phyloP scores from a whole-genome alignment of 441 rosid species.

The Populus trichocarpa region DNA sequence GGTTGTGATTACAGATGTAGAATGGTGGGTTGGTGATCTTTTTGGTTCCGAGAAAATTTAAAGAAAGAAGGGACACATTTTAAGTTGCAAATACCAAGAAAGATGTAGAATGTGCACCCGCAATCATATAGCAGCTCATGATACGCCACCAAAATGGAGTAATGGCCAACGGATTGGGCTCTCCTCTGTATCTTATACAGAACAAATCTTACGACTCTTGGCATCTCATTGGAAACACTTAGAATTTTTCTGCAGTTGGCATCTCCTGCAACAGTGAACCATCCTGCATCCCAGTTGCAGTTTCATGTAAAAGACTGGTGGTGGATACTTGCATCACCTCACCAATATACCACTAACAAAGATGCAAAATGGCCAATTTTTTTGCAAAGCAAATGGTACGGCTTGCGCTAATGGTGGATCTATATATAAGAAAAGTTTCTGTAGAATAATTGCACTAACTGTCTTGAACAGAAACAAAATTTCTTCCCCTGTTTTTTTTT shows the following conservation, averaged over 20 bases:
- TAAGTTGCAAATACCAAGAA: background rate
- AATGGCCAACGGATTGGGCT: background rate
- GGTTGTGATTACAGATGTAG: background rate
- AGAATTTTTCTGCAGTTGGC: too few species aligned
- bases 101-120: background rate
- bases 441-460: background rate
- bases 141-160: too few species aligned
- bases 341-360: background rate
- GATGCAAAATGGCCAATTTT: background rate
- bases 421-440: background rate
- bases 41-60: background rate
- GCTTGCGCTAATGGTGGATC: background rate
- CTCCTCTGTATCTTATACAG: background rate
- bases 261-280: too few species aligned
- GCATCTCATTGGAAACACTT: background rate
- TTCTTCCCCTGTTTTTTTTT: background rate
- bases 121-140: background rate
- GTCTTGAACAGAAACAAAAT: slow-evolving; percentile 12
- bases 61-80: background rate
- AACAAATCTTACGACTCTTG: background rate
- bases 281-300: background rate
- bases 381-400: background rate
- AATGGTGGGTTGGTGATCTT: background rate
- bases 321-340: background rate
- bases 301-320: background rate